Evolutionary conservation across 805 yeast genomes (phyloP), one percentile per base, ranked within the genome.

Genomic region (Metschnikowia gruessii): DNA sequence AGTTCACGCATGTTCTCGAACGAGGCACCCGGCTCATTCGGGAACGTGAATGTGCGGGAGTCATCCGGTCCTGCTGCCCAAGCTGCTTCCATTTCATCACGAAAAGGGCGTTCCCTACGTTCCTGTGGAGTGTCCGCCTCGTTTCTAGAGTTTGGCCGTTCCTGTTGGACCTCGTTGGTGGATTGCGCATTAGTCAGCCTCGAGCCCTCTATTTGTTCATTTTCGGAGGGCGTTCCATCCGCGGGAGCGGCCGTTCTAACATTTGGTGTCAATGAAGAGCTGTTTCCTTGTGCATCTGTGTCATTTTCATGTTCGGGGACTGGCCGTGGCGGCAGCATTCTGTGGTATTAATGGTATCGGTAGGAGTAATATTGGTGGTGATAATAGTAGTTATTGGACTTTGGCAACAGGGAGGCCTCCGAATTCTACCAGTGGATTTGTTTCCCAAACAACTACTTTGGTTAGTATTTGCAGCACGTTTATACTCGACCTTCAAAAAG

Each of bases 281-380:
- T 26, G 8, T 5, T 16, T 6, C 19, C 32, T 6, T 12, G n/a
- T 21, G 9, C 16, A 9, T 21, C 15, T 24, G 40, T 16, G 13
- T 21, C 15, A 5, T 8, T 21, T 10, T 26, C 32, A 3, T 10
- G 32, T 11, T 24, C 31, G n/a, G 40, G 18, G 26, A 15, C 31
- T 15, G 31, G 40, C 40, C 40, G 40, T 22, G 19, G 40, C 40
- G 40, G 40, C 40, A 37, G 40, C 40, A 37, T 37, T 24, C 11
- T 26, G 26, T 3, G 18, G 5, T 13, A 24, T 11, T 30, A 30
- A 15, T 30, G 33, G 11, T 30, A 30, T 9, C 33, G 17, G 33
- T 15, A n/a, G 17, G 11, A n/a, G 17, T n/a, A 15, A 6, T 30
- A 26, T 26, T 26, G 9, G 12, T 10, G 9, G 12, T 26, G 28